phyloP scores from a whole-genome alignment of 2,329 filamentous ascomycete species.

The Fusarium circinatum region DNA sequence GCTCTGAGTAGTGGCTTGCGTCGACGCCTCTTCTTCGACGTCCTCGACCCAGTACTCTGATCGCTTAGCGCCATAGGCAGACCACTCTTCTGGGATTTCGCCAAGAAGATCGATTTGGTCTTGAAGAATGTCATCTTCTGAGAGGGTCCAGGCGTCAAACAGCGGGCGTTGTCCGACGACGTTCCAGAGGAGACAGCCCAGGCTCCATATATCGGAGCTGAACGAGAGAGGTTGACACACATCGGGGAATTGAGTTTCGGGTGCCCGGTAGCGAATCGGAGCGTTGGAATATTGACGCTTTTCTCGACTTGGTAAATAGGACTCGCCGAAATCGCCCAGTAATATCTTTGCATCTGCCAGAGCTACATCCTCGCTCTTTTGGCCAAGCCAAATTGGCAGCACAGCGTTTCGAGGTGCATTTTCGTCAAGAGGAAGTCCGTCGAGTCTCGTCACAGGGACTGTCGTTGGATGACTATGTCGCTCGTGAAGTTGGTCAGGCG shows the following conservation, averaged over 20 bases:
- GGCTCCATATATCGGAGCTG: constrained; percentile 35
- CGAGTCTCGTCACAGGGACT: constrained; percentile 33
- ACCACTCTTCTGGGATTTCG: constrained; percentile 35
- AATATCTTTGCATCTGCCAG: constrained; percentile 32
- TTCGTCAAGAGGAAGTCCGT: constrained; percentile 32
- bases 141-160: constrained; percentile 35
- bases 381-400: constrained; percentile 34
- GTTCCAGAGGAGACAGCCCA: constrained; percentile 38
- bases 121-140: constrained; percentile 34
- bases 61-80: constrained; percentile 18
- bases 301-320: constrained; percentile 26
- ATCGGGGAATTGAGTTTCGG: constrained; percentile 35
- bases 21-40: constrained; percentile 10
- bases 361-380: constrained; percentile 34
- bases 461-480: constrained; percentile 25
- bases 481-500: constrained; percentile 30
- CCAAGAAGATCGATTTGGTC: constrained; percentile 35
- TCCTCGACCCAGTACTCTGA: constrained; percentile 30
- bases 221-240: constrained; percentile 31
- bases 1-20: background rate
- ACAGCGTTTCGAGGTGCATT: constrained; percentile 31
- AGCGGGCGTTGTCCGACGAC: constrained; percentile 32
- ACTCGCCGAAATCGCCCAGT: constrained; percentile 37
- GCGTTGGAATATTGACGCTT: constrained; percentile 33
- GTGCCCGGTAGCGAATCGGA: constrained; percentile 32